These are phyloP conservation scores for Chlamydomonas schloesseri DNA, from an alignment of 139 green algal genomes.

Conservation along the genomic window DNA sequence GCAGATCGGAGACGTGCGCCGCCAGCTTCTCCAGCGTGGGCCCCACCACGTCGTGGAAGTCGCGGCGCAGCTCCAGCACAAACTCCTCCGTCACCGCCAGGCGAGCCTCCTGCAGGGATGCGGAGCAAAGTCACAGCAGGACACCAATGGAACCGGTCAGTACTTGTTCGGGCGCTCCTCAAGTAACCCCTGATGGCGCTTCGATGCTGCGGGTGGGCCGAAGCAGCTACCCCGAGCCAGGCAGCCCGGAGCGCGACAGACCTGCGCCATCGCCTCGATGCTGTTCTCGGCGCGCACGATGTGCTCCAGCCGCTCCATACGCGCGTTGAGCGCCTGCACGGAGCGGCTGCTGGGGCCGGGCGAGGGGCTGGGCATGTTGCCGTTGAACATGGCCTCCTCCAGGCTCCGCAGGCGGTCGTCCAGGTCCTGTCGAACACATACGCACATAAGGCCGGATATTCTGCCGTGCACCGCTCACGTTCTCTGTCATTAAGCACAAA, in stretches of 20 bases:
- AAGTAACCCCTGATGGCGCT: no score
- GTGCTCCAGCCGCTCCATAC: constrained; percentile 35
- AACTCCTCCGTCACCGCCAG: constrained; percentile 41
- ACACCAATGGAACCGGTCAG: no score
- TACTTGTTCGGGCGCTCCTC: no score
- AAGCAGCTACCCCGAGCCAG: no score
- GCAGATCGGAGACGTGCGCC: constrained; percentile 21
- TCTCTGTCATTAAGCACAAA: no score
- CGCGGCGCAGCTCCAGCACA: constrained; percentile 28
- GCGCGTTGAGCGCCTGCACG: not conserved
- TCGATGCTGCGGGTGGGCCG: no score
- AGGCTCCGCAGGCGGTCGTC: constrained; percentile 2
- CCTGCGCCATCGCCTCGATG: constrained; percentile 46
- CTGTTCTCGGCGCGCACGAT: constrained; percentile 38
- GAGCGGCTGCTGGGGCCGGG: not conserved
- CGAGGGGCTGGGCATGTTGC: not conserved
- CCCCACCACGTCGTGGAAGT: constrained; percentile 33
- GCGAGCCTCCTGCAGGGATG: constrained; percentile 19
- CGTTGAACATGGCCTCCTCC: constrained; percentile 29
- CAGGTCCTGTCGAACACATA: not conserved
- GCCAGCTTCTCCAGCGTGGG: constrained; percentile 50
- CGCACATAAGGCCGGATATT: no score
- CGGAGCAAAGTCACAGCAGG: no score
- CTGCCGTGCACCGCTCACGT: no score
- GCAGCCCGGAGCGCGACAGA: not conserved